These are phyloP conservation scores for Stagonosporopsis rhizophila DNA, from an alignment of 2,329 filamentous ascomycete genomes.

Conservation along the genomic window DNA sequence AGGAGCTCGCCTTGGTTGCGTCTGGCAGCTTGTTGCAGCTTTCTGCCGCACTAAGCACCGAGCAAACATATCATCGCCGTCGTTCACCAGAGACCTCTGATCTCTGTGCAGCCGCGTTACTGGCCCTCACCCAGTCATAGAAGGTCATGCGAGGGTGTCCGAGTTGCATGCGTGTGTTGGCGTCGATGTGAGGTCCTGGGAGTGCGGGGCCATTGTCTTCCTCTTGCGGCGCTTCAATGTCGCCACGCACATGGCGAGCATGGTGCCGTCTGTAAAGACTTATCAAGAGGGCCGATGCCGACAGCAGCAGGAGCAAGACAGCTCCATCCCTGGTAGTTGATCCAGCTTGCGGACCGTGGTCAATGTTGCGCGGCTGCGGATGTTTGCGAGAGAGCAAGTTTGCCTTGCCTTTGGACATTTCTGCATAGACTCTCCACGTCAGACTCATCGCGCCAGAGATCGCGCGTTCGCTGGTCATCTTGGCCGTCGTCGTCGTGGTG, in stretches of 20 bases:
- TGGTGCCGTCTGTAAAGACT: not conserved
- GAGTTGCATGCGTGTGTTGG: not conserved
- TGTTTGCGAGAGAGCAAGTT: not conserved
- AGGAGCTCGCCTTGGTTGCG: not conserved
- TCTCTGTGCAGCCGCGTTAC: not conserved
- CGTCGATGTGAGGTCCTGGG: slow-evolving; percentile 1
- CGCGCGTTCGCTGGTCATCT: not conserved
- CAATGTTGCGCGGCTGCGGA: not conserved
- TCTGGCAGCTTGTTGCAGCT: slow-evolving; percentile 4
- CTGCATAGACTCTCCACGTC: not conserved
- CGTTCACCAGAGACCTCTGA: not conserved
- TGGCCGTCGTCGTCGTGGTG: too few relatives aligned
- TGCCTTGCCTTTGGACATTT: not conserved
- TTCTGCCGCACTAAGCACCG: not conserved
- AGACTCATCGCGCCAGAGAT: not conserved
- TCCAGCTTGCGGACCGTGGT: not conserved
- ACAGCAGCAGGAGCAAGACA: not conserved
- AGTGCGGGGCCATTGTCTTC: not conserved
- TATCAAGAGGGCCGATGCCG: not conserved
- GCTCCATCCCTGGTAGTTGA: not conserved
- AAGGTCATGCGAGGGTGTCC: not conserved
- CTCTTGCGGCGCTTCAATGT: slow-evolving; percentile 1
- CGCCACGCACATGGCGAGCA: not conserved
- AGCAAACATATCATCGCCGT: not conserved
- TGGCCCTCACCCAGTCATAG: slow-evolving; percentile 1